Evolutionary conservation across 2,329 filamentous ascomycete species (phyloP).

Genomic region (Cladosporium phlei): DNA sequence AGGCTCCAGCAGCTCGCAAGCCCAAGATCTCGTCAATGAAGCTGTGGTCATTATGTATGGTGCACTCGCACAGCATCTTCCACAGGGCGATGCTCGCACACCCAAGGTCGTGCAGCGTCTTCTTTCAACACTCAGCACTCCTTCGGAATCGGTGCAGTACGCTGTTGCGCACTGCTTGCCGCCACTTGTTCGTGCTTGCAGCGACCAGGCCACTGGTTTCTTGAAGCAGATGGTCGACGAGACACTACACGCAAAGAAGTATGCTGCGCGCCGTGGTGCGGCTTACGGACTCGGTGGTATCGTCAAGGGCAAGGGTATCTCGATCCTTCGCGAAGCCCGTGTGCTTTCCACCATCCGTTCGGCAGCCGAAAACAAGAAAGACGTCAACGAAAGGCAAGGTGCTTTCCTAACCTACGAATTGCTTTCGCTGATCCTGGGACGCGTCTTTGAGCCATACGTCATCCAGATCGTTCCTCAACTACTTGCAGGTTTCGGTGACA

Average conservation of each 20-base stretch:
- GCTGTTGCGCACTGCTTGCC: constrained; percentile 92
- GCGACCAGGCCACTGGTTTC: constrained; percentile 72
- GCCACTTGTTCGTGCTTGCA: constrained; percentile 77
- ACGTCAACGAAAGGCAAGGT: constrained; percentile 80
- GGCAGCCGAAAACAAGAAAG: constrained; percentile 93
- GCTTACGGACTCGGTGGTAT: constrained; percentile 92
- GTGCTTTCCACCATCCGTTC: constrained; percentile 76
- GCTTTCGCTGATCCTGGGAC: constrained; percentile 76
- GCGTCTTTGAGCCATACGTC: constrained; percentile 91
- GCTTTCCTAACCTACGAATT: constrained; percentile 88
- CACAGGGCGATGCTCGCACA: constrained; percentile 77
- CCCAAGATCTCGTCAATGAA: constrained; percentile 87
- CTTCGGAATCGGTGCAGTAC: constrained; percentile 94
- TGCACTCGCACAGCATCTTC: constrained; percentile 81
- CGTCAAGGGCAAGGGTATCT: constrained; percentile 80
- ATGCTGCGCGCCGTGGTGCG: constrained; percentile 85
- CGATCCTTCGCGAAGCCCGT: constrained; percentile 74
- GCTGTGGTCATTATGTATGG: constrained; percentile 97
- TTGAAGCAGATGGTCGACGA: constrained; percentile 75
- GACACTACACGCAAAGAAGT: constrained; percentile 82
- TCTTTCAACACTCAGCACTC: constrained; percentile 81
- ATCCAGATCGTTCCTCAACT: constrained; percentile 92
- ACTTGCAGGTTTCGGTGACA: constrained; percentile 82
- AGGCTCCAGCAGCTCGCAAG: constrained; percentile 71
- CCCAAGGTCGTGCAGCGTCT: constrained; percentile 83